These are phyloP conservation scores for Trichocladium antarcticum DNA, from an alignment of 495 filamentous ascomycete species.

Conservation along the genomic window DNA sequence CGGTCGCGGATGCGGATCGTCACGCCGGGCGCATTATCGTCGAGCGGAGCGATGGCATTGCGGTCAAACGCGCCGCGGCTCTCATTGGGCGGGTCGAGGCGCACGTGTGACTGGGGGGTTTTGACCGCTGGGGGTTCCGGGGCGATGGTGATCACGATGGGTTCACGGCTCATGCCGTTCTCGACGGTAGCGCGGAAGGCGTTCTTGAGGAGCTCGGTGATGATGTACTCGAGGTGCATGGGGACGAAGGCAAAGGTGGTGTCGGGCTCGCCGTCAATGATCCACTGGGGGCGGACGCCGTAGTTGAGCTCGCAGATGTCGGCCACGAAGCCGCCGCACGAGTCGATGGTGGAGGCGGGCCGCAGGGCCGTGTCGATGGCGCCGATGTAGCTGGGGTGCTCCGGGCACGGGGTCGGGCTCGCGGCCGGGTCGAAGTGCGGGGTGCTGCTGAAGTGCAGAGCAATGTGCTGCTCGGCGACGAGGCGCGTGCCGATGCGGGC, in stretches of 20 bases:
- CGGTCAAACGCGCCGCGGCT: conserved; percentile 36
- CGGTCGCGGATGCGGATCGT: conserved; percentile 91
- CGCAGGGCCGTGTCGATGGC: conserved; percentile 89
- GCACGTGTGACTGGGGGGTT: conserved; percentile 45
- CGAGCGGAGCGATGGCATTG: conserved; percentile 44
- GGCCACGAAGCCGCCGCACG: conserved; percentile 77
- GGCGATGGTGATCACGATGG: conserved; percentile 85
- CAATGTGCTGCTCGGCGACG: conserved; percentile 94
- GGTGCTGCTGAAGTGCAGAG: conserved; percentile 72
- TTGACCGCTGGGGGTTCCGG: conserved; percentile 51
- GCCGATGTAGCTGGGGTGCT: conserved; percentile 70
- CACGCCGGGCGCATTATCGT: conserved; percentile 65
- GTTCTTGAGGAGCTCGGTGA: conserved; percentile 93
- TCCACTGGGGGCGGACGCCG: conserved; percentile 70
- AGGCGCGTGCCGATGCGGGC: conserved; percentile 88
- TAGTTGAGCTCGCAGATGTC: conserved; percentile 97
- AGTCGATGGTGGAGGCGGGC: conserved; percentile 65
- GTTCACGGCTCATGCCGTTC: conserved; percentile 60
- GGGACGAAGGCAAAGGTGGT: conserved; percentile 84
- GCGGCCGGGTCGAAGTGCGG: conserved; percentile 47
- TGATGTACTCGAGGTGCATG: conserved; percentile 91
- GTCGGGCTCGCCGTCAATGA: conserved; percentile 71
- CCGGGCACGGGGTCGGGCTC: conserved; percentile 36
- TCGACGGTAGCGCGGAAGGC: conserved; percentile 90
- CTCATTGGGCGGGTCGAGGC: conserved; percentile 61